Base-by-base conservation (phyloP, 2,329 filamentous ascomycete species). In the Claviceps arundinis region DNA sequence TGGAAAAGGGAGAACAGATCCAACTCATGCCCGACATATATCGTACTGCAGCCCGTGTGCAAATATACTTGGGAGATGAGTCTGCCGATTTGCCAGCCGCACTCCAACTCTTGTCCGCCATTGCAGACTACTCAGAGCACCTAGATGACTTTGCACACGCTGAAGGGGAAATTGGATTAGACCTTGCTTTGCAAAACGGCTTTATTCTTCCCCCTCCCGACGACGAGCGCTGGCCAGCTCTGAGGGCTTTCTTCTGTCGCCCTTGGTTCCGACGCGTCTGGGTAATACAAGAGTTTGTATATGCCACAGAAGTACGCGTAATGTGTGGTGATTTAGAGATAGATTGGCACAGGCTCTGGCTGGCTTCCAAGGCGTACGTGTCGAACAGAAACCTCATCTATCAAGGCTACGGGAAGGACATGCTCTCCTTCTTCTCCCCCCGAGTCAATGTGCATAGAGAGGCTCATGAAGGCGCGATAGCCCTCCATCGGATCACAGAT, bases 271-370 rank as follows among this genome's bases (percentile, higher is more conserved):
- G 54, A 41, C 54, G 55, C n/a, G 48, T 51, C 24, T 56, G 55
- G 55, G 40, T 56, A 44, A 56, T 56, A 30, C 55, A 56, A 38
- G 55, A 56, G 47, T 51, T 56, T 17, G 54, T 53, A 6, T 54
- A 52, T 24, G 54, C 55, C 2, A 55, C 48, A 17, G 54, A 53
- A 13, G 51, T 52, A 5, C 47, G 48, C 11, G 47, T 56, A 24
- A 14, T 47, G n/a, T 55, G 51, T 38, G 53, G 50, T n/a, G 41
- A 51, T 8, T 16, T 53, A n/a, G 53, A 53, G 14, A 37, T 55
- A 37, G 53, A 53, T 38, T 55, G 53, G 53, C 53, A 50, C 19
- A 53, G 19, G 37, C 44, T 55, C 7, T 55, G 48, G 51, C 30
- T 53, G 11, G 48, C 48, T 19, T 52, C 53, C 38, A 55, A 53